phyloP scores from a whole-genome alignment of 179 eudicot species.

The Sideroxylon spinosum region DNA sequence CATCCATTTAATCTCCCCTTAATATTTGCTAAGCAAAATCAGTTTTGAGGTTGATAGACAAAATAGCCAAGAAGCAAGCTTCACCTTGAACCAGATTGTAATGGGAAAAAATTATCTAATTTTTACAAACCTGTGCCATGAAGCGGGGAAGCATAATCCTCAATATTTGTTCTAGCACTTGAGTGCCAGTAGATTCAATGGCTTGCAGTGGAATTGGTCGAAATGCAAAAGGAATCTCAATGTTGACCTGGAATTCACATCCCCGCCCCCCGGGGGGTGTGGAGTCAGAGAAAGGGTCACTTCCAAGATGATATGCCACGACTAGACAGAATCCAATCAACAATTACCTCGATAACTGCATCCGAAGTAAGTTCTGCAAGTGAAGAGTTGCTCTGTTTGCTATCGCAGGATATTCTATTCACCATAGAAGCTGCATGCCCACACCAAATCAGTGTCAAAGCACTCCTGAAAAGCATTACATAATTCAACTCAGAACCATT shows the following conservation, averaged over 20 bases:
- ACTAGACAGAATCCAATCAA: not conserved
- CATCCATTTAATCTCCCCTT: not conserved
- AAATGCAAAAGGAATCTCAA: constrained; percentile 81
- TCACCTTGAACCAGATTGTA: not conserved
- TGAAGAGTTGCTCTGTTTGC: constrained; percentile 29
- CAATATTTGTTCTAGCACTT: constrained; percentile 68
- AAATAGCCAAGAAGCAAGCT: not conserved
- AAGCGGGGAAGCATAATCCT: constrained; percentile 83
- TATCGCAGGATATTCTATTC: constrained; percentile 58
- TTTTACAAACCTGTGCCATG: constrained; percentile 68
- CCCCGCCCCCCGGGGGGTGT: not conserved
- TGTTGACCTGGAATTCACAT: constrained; percentile 57
- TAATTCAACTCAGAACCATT: constrained; percentile 42
- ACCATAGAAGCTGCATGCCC: constrained; percentile 95
- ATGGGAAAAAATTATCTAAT: not conserved
- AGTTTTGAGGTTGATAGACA: not conserved
- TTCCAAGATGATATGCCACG: not conserved
- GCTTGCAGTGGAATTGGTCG: constrained; percentile 64
- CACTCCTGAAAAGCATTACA: constrained; percentile 61
- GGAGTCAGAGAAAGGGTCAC: not conserved
- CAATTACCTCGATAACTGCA: constrained; percentile 65
- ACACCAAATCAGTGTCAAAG: constrained; percentile 77
- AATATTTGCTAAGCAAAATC: not conserved
- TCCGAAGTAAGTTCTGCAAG: constrained; percentile 63
- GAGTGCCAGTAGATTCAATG: constrained; percentile 77